Evolutionary conservation across 2,329 filamentous ascomycete genomes (phyloP).

Genomic region (Lasiodiplodia sp.): DNA sequence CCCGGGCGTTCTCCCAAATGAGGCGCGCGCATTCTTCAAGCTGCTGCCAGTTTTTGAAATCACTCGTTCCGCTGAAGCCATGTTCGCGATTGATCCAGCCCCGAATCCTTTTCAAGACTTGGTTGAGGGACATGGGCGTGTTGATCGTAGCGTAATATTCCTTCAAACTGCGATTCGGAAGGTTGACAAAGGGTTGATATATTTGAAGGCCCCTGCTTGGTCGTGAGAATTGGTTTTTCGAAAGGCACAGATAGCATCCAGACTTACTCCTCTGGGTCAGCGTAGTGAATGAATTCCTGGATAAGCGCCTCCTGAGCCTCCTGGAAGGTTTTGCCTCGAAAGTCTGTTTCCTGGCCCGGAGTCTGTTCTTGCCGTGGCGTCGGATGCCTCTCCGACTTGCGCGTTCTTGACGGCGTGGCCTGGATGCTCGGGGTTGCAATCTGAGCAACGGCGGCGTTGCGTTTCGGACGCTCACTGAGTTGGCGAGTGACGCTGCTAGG

Average conservation of each 20-base stretch:
- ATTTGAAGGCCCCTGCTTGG: constrained; percentile 68
- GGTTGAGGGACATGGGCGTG: constrained; percentile 79
- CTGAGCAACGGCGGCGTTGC: constrained; percentile 16
- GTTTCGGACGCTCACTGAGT: constrained; percentile 31
- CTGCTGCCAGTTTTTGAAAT: constrained; percentile 82
- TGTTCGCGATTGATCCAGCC: constrained; percentile 72
- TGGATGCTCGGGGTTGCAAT: neutral
- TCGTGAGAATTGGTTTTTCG: neutral
- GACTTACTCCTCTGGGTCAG: constrained; percentile 56
- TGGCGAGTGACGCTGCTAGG: constrained; percentile 18
- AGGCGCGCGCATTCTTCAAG: constrained; percentile 82
- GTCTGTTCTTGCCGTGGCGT: constrained; percentile 39
- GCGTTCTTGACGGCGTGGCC: constrained; percentile 29
- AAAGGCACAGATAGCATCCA: neutral
- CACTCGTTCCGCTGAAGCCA: constrained; percentile 65
- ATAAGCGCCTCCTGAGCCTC: constrained; percentile 87
- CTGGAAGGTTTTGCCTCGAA: constrained; percentile 78
- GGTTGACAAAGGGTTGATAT: constrained; percentile 76
- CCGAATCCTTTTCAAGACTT: constrained; percentile 77
- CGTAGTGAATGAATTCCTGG: constrained; percentile 72
- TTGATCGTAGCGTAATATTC: constrained; percentile 89
- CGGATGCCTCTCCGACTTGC: constrained; percentile 36
- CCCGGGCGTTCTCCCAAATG: constrained; percentile 87
- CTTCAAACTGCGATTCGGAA: constrained; percentile 76
- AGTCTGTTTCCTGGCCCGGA: constrained; percentile 59